Evolutionary conservation across 345 rosid species (phyloP).

Genomic region (Aurinia saxatilis): DNA sequence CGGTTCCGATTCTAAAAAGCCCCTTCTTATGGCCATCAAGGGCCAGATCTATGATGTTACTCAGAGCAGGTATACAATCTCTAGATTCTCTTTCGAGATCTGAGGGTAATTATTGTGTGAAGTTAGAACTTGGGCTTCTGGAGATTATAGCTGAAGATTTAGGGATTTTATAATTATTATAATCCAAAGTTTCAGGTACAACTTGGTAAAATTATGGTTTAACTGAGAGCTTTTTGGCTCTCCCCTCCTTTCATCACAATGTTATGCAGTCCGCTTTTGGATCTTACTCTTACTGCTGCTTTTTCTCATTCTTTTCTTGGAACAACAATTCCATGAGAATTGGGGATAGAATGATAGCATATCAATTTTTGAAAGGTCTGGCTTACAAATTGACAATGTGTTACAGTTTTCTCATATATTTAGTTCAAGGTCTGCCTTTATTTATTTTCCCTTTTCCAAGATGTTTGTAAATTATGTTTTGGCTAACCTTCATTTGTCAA

Average conservation of each 20-base stretch:
- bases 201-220: neutral
- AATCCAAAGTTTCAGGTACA: no score
- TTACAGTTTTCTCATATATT: no score
- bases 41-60: slow-evolving; percentile 99
- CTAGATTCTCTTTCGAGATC: neutral
- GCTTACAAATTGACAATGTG: no score
- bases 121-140: neutral
- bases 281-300: no score
- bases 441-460: neutral
- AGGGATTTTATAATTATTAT: no score
- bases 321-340: no score
- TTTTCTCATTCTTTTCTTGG: no score
- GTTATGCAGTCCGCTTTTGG: no score
- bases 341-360: no score
- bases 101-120: neutral
- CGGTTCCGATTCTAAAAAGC: slow-evolving; percentile 71
- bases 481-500: neutral
- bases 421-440: neutral
- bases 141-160: neutral
- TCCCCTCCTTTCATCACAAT: neutral
- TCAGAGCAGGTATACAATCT: slow-evolving; percentile 85
- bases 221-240: neutral
- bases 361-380: neutral
- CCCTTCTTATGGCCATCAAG: slow-evolving; percentile 97
- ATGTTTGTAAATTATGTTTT: neutral